Evolutionary conservation across 441 rosid species (phyloP), one percentile per base, ranked within the genome.

Genomic region (Eruca vesicaria): DNA sequence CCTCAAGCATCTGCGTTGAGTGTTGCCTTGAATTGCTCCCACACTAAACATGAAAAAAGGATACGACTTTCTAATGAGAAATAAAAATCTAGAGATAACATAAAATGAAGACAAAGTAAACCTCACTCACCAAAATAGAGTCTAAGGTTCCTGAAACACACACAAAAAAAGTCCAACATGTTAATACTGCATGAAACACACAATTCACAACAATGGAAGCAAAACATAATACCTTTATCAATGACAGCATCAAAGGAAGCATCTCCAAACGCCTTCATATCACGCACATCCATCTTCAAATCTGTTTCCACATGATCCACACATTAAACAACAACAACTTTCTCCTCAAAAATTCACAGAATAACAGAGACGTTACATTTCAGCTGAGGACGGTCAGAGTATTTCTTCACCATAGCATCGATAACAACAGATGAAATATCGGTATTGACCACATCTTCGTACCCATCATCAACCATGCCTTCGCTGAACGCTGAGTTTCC

Each of bases 401-500:
- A 83, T 79, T 86, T 93, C 48, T 71, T 71, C 43, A 52, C 72
- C 97, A 93, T 91, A 58, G 90, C 75, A 52, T 86, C 86, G 28
- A 91, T 83, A 45, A 88, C 98, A 3, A 93, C 94, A 65, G 91
- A 80, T 0, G 98, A 93, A 48, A 91, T 84, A 71, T 93, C 98
- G 10, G 88, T 70, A 74, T 80, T 93, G 35, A 91, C 87, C 23
- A 93, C 90, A 55, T 90, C 91, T 74, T 86, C 84, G 61, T 88
- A 93, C 2, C 97, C 97, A 76, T 89, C 97, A 48, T 89, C 89
- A 56, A 83, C 88, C 98, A 93, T 82, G 12, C 84, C 92, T 66
- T 89, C 89, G 62, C 97, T 88, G 70, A 93, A 91, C 43, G 86
- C 98, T 88, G 98, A 93, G 85, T 89, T 93, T 28, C 98, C 98